phyloP scores from a whole-genome alignment of 1,139 yeast genomes.

The Suhomyces guaymorum region DNA sequence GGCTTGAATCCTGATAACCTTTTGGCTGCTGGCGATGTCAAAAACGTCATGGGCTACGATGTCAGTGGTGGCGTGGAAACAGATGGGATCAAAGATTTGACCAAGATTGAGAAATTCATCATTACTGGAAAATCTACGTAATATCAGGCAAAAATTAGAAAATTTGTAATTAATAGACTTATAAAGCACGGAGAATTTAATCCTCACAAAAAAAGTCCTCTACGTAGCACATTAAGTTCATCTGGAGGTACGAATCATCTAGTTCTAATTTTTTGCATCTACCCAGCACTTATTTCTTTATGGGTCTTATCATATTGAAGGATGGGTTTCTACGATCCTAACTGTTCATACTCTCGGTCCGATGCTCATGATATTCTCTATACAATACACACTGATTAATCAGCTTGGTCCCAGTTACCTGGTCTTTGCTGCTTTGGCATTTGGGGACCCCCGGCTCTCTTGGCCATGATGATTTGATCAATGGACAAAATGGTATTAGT shows the following conservation, averaged over 20 bases:
- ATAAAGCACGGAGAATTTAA: too few relatives aligned
- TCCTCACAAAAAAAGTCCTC: too few relatives aligned
- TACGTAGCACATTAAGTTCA: too few relatives aligned
- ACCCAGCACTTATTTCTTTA: too few relatives aligned
- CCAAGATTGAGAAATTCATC: slow-evolving; percentile 61
- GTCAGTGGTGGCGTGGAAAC: slow-evolving; percentile 91
- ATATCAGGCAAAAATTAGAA: too few relatives aligned
- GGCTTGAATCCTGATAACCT: slow-evolving; percentile 82
- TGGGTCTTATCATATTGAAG: too few relatives aligned
- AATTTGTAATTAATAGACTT: too few relatives aligned
- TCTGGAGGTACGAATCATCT: too few relatives aligned
- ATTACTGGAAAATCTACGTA: slow-evolving; percentile 47
- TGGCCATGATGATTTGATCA: slow-evolving; percentile 91
- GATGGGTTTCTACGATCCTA: too few relatives aligned
- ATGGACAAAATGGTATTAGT: slow-evolving; percentile 87
- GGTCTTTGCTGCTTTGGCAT: slow-evolving; percentile 87
- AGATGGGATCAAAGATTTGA: slow-evolving; percentile 64
- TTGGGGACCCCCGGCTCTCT: slow-evolving; percentile 95
- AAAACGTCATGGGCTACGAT: slow-evolving; percentile 79
- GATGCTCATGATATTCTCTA: slow-evolving; percentile 1
- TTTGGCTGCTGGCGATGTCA: slow-evolving; percentile 41
- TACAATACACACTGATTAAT: slow-evolving; percentile 36
- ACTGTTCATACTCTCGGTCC: neutral
- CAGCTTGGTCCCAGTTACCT: slow-evolving; percentile 97
- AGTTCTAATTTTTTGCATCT: too few relatives aligned